phyloP scores from a whole-genome alignment of 2,329 filamentous ascomycete species.

The Plenodomus biglobosus region DNA sequence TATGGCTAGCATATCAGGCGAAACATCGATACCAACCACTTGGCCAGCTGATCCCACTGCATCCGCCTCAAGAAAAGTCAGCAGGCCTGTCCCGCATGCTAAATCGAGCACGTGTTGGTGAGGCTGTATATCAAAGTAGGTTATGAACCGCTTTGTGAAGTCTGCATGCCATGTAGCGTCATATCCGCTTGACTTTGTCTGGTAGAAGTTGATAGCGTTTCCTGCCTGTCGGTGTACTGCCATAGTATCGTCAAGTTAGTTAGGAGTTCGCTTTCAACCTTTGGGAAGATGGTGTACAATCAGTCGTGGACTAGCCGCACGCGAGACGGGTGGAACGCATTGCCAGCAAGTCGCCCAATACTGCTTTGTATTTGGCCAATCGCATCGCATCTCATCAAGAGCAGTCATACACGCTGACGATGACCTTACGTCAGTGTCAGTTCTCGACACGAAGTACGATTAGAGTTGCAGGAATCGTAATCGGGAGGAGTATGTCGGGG shows the following conservation, averaged over 20 bases:
- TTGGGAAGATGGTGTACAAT: not conserved
- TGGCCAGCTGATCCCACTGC: slow-evolving; percentile 42
- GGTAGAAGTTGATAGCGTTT: slow-evolving; percentile 40
- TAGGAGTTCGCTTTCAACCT: not conserved
- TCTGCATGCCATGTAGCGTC: slow-evolving; percentile 47
- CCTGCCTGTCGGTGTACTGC: slow-evolving; percentile 26
- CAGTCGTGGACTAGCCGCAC: no score
- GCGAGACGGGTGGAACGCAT: not conserved
- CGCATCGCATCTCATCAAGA: not conserved
- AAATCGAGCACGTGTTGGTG: slow-evolving; percentile 50
- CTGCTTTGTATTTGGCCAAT: not conserved
- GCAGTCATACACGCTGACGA: not conserved
- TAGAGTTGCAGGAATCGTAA: not conserved
- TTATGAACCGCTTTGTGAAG: slow-evolving; percentile 45
- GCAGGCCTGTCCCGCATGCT: slow-evolving; percentile 51
- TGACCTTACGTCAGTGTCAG: not conserved
- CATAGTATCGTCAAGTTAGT: slow-evolving; percentile 8
- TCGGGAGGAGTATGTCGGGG: not conserved
- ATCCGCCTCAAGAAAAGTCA: slow-evolving; percentile 45
- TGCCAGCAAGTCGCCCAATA: not conserved
- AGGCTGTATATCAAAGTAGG: slow-evolving; percentile 32
- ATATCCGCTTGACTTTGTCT: slow-evolving; percentile 40
- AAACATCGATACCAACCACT: slow-evolving; percentile 48
- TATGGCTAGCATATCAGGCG: slow-evolving; percentile 45
- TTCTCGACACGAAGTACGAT: not conserved